Evolutionary conservation across 495 filamentous ascomycete species (phyloP).

Genomic region (Chaetomidium leptoderma): DNA sequence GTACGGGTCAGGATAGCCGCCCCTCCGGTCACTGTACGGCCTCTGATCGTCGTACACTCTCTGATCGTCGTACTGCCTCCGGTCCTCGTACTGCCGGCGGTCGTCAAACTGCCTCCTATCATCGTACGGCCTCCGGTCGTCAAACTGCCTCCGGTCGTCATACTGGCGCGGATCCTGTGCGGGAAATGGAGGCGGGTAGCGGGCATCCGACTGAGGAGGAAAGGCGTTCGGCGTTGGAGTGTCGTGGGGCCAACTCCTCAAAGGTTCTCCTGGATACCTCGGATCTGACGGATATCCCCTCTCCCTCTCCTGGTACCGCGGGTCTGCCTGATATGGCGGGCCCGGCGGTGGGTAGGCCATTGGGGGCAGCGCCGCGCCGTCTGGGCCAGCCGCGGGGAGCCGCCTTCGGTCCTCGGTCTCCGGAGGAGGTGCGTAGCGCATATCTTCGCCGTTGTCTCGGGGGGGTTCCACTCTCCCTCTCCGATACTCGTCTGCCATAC

Average conservation of each 20-base stretch:
- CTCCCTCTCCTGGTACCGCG: constrained; percentile 16
- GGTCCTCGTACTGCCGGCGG: constrained; percentile 3
- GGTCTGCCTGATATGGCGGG: constrained; percentile 14
- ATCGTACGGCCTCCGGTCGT: constrained; percentile 21
- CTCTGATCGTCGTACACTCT: constrained; percentile 11
- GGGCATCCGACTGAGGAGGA: constrained; percentile 20
- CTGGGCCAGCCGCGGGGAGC: constrained; percentile 30
- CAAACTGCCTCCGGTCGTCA: constrained; percentile 13
- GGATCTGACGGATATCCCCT: constrained; percentile 16
- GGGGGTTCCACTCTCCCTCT: constrained; percentile 36
- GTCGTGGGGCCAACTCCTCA: constrained; percentile 14
- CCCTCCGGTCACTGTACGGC: constrained; percentile 11
- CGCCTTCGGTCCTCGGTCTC: constrained; percentile 44
- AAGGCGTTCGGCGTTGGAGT: constrained; percentile 21
- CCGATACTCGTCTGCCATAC: constrained; percentile 44
- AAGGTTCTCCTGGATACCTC: constrained; percentile 26
- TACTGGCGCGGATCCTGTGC: constrained; percentile 18
- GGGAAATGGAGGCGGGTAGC: constrained; percentile 21
- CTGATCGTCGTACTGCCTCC: constrained; percentile 11
- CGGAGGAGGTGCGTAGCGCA: constrained; percentile 47
- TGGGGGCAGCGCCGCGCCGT: constrained; percentile 36
- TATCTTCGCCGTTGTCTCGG: constrained; percentile 37
- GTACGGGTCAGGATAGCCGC: constrained; percentile 20
- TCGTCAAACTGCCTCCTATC: constrained; percentile 21
- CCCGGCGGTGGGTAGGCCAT: constrained; percentile 30